phyloP scores from a whole-genome alignment of 495 filamentous ascomycete species.

The Letharia lupina region DNA sequence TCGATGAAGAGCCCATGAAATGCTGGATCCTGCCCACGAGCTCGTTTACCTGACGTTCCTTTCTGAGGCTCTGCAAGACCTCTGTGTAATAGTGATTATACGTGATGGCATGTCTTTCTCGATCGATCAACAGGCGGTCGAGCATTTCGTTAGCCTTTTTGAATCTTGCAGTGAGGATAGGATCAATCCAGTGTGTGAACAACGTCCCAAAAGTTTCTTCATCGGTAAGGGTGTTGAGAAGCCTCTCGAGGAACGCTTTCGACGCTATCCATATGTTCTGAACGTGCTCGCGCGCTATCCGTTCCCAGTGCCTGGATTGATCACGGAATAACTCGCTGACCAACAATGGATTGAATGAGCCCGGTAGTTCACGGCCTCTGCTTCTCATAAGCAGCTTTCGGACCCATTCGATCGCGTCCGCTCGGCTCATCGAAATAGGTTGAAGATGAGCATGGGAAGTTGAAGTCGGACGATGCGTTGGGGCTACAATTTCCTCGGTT shows the following conservation, averaged over 20 bases:
- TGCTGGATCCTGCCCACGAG: not conserved
- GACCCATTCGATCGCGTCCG: conserved; percentile 26
- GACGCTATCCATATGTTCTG: conserved; percentile 30
- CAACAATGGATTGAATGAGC: conserved; percentile 41
- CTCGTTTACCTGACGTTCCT: conserved; percentile 8
- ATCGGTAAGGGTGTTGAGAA: conserved; percentile 32
- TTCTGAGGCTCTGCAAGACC: conserved; percentile 20
- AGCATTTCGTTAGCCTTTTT: conserved; percentile 26
- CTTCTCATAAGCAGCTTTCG: conserved; percentile 31
- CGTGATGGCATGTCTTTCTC: conserved; percentile 20
- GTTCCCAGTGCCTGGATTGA: conserved; percentile 36
- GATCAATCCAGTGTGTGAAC: conserved; percentile 34
- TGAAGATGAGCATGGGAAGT: not conserved
- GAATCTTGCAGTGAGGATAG: conserved; percentile 22
- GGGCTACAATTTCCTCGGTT: conserved; percentile 26
- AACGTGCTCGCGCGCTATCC: conserved; percentile 34
- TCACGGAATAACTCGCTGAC: conserved; percentile 38
- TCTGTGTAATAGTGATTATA: conserved; percentile 28
- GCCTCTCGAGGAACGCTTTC: conserved; percentile 32
- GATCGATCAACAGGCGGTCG: conserved; percentile 7
- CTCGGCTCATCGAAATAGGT: not conserved
- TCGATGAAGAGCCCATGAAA: not conserved
- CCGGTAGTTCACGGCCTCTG: conserved; percentile 38
- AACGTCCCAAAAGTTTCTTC: conserved; percentile 34
- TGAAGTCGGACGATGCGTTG: not conserved